Evolutionary conservation across 1,284 basidiomycete species (phyloP).

Genomic region (Pseudozyma sp.): DNA sequence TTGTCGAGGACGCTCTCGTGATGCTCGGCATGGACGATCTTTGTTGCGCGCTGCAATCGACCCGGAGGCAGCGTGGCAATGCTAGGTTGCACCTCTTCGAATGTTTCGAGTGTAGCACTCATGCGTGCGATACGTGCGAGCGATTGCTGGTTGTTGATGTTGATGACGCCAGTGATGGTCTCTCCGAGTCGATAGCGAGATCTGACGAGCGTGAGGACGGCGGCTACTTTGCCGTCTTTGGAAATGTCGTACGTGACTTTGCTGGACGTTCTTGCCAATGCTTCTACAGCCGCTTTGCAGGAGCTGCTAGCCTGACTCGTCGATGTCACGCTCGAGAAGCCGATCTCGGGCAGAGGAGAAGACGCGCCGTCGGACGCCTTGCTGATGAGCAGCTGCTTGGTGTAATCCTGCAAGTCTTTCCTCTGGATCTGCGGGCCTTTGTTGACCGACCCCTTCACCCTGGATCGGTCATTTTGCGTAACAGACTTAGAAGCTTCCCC

Average conservation of each 20-base stretch:
- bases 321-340: conserved; percentile 2
- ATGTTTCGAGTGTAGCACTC: conserved; percentile 62
- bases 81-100: conserved; percentile 61
- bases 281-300: conserved; percentile 89
- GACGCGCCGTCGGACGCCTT: conserved; percentile 9
- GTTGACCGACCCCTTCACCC: conserved; percentile 2
- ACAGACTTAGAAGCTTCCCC: neutral
- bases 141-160: conserved; percentile 53
- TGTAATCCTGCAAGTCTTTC: conserved; percentile 28
- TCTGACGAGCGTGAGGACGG: conserved; percentile 62
- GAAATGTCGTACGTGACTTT: conserved; percentile 72
- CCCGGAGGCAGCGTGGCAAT: conserved; percentile 55
- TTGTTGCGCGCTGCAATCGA: conserved; percentile 49
- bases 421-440: conserved; percentile 10
- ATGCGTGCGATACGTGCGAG: conserved; percentile 58
- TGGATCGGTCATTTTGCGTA: neutral
- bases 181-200: conserved; percentile 66
- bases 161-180: conserved; percentile 59
- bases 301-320: conserved; percentile 56
- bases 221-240: conserved; percentile 65
- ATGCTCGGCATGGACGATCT: conserved; percentile 58
- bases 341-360: conserved; percentile 13
- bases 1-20: conserved; percentile 62
- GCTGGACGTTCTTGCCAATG: conserved; percentile 85
- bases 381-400: conserved; percentile 21